Percentiles rank a stretch among this genome's conserved stretches.
Conservation (phyloP, 257 asterid genomes). For the Solanum rostratum region DNA sequence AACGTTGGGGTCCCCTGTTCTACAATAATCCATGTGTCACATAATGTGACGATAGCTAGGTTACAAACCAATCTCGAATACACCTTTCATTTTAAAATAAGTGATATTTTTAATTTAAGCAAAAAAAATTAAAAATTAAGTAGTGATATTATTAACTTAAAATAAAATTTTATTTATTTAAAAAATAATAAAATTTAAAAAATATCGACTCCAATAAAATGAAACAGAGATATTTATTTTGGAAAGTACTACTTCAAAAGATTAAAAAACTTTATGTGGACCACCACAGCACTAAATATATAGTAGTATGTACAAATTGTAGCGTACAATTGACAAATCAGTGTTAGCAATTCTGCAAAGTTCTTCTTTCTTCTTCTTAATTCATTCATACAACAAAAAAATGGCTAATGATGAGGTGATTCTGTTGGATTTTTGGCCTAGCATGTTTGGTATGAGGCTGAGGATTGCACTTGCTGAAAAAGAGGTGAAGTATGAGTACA, state of each 20-base stretch:
- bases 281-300: not conserved
- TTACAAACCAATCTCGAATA: not conserved
- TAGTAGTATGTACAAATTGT: not conserved
- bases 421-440: slow-evolving; percentile 8
- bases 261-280: not conserved
- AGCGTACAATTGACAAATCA: not conserved
- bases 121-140: too few species aligned
- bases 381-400: not conserved
- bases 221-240: too few species aligned
- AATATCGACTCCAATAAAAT: too few species aligned
- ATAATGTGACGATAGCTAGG: not conserved
- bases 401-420: slow-evolving; percentile 10
- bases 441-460: slow-evolving; percentile 15
- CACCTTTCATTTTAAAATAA: too few species aligned
- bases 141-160: too few species aligned
- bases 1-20: not conserved
- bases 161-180: too few species aligned
- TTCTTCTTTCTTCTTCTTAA: not conserved
- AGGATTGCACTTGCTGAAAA: slow-evolving; percentile 20
- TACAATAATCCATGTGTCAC: too few species aligned
- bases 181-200: too few species aligned
- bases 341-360: not conserved
- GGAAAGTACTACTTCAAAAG: too few species aligned
- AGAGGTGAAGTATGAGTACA: slow-evolving; percentile 10
- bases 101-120: too few species aligned